Base-by-base conservation (phyloP, 176 grass and related monocot genomes). In the Bothriochloa decipiens region DNA sequence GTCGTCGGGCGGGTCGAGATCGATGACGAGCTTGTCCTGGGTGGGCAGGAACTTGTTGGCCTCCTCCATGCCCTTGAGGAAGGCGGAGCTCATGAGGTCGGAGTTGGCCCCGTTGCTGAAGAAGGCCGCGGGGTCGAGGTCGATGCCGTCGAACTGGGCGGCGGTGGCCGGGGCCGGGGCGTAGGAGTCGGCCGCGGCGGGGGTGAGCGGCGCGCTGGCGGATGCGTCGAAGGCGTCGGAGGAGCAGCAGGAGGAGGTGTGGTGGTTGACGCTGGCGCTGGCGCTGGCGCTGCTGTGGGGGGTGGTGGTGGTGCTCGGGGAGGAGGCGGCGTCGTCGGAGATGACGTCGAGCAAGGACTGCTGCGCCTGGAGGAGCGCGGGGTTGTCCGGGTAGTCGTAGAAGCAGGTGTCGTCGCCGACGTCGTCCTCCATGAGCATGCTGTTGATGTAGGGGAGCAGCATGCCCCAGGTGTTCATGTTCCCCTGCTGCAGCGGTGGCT, bases 381-480 rank as follows among this genome's bases (percentile, higher is more conserved):
- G 79, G 79, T 86, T 39, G 67, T 90, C 91, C 0, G 88, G 91
- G 83, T 88, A 93, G 35, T 90, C 78, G 83, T 93, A 88, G 89
- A 91, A 82, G 85, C 86, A 88, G 74, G 88, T 88, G 74, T 79
- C 82, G 80, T 93, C 82, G 80, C 88, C 88, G 73, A 93, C 90
- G 83, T 90, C 75, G 75, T 93, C 91, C 78, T 93, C 91, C 91
- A 93, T 93, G 74, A 93, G 91, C 86, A 93, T 90, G 52, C 82
- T 70, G 36, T 75, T 88, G 70, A 93, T 93, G 88, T 80, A 93
- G 53, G 74, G 88, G 45, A 93, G 79, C 1, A 93, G 78, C 45
- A 93, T 60, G 88, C 60, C 12, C 40, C 2, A 5, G 3, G 35
- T 39, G 65, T 41, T 11, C 47, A 3, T 39, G 65, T 41, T 11